Evolutionary conservation across 306 rosid genomes (phyloP).

Genomic region (Quercus ilex): DNA sequence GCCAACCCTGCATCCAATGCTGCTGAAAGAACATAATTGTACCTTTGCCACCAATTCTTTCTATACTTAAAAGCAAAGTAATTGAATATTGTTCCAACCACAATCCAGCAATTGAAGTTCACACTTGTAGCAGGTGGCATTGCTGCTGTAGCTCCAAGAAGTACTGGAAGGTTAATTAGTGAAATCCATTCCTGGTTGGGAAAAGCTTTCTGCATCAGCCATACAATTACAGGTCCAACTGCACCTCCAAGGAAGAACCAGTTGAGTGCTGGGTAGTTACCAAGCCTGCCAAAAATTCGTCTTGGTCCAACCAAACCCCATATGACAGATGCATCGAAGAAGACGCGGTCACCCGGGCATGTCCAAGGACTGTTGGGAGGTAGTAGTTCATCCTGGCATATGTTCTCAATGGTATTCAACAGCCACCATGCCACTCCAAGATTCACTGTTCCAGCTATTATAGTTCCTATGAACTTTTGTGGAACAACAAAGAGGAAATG

Average conservation of each 20-base stretch:
- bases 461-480: slow-evolving; percentile 65
- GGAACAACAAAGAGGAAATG: neutral
- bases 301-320: slow-evolving; percentile 86
- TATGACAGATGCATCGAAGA: slow-evolving; percentile 80
- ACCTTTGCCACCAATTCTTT: slow-evolving; percentile 86
- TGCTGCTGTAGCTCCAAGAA: slow-evolving; percentile 67
- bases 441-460: slow-evolving; percentile 76
- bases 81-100: slow-evolving; percentile 68
- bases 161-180: slow-evolving; percentile 75
- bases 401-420: slow-evolving; percentile 44
- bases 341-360: slow-evolving; percentile 67
- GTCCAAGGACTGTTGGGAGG: slow-evolving; percentile 71
- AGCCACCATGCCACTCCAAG: slow-evolving; percentile 81
- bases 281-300: slow-evolving; percentile 59
- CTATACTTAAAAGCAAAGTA: slow-evolving; percentile 72
- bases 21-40: slow-evolving; percentile 77
- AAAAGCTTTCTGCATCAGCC: slow-evolving; percentile 61
- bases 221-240: slow-evolving; percentile 61
- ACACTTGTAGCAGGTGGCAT: slow-evolving; percentile 83
- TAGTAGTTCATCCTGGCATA: slow-evolving; percentile 55
- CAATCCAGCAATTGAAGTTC: slow-evolving; percentile 75
- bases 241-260: slow-evolving; percentile 89
- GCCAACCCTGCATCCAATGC: slow-evolving; percentile 83
- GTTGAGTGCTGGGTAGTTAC: slow-evolving; percentile 65
- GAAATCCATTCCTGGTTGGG: slow-evolving; percentile 77